Base-by-base conservation (phyloP, 371 early-diverging fungal species). In the Synchytrium microbalum region DNA sequence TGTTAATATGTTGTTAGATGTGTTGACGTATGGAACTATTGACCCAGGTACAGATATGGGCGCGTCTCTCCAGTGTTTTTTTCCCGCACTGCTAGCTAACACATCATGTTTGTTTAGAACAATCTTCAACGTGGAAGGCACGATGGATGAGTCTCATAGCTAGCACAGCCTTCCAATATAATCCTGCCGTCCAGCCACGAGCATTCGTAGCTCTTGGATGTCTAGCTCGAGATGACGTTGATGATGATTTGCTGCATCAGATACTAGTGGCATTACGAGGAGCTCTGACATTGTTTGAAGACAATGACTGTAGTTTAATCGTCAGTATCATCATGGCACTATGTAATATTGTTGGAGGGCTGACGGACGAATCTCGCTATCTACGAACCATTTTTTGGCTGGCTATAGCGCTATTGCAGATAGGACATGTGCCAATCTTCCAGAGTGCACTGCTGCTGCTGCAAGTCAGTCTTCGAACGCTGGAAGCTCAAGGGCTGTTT, bases 91-190 rank as follows among this genome's bases (percentile, higher is more conserved):
- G 27, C 16, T 53, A 14, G n/a, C 3, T 28, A 24, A 2, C 33
- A 14, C 65, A 32, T 60, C 58, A 28, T 67, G 24, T 65, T 13
- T 3, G 1, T 33, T 52, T 2, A 68, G 76, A 71, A 16, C 63
- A 69, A n/a, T 67, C 67, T 13, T 54, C 62, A 2, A 82, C 79
- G 14, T 91, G 93, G 87, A 86, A 92, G 61, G 85, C 93, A 10
- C 79, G 93, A 57, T 95, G 93, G 93, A 90, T 93, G 83, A 85
- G 91, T 53, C 74, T 96, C 62, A 88, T 93, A 2, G 86, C 93
- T 0, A 88, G 90, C 55, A 89, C 90, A 24, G 92, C 95, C 0
- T 96, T 96, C 85, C 91, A 92, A 65, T 89, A 88, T 74, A 93
- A 94, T 67, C 92, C 90, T 8, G 91, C 92, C 0, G 83, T 93